Conservation (phyloP, 2,329 filamentous ascomycete species). For the Penicillium sp. region DNA sequence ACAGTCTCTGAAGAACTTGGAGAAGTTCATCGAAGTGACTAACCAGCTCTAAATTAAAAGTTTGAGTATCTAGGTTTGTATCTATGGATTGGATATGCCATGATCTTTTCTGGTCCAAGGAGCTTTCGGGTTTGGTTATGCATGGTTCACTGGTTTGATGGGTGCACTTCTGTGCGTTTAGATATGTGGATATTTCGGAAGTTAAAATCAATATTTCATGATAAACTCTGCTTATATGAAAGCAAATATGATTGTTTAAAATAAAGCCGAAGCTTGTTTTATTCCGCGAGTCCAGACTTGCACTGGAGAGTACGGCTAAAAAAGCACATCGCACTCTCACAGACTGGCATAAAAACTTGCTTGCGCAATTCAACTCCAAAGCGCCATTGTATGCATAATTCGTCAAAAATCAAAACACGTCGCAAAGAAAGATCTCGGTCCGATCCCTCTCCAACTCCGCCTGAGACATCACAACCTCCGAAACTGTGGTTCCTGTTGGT, state of each 20-base stretch:
- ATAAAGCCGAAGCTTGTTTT: neutral
- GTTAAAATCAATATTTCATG: neutral
- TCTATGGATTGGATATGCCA: neutral
- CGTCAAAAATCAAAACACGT: slow-evolving; percentile 14
- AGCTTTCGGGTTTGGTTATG: neutral
- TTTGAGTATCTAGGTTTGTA: neutral
- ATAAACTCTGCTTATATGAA: neutral
- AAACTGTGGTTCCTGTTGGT: neutral
- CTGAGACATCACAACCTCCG: neutral
- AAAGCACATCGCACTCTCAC: slow-evolving; percentile 1
- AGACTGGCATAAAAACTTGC: neutral
- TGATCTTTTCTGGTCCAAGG: neutral
- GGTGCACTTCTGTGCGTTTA: neutral
- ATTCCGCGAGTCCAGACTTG: neutral
- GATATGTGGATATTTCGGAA: neutral
- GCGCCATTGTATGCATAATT: slow-evolving; percentile 36
- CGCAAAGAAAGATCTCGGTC: slow-evolving; percentile 9
- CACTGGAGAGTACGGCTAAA: neutral
- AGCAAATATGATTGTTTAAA: neutral
- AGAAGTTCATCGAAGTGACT: slow-evolving; percentile 78
- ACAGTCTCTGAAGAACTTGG: slow-evolving; percentile 79
- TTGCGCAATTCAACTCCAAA: slow-evolving; percentile 26
- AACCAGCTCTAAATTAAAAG: slow-evolving; percentile 48
- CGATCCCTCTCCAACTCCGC: slow-evolving; percentile 13
- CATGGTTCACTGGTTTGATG: neutral